Conservation (phyloP, 768 basidiomycete species). For the Lanmaoa rubissima region DNA sequence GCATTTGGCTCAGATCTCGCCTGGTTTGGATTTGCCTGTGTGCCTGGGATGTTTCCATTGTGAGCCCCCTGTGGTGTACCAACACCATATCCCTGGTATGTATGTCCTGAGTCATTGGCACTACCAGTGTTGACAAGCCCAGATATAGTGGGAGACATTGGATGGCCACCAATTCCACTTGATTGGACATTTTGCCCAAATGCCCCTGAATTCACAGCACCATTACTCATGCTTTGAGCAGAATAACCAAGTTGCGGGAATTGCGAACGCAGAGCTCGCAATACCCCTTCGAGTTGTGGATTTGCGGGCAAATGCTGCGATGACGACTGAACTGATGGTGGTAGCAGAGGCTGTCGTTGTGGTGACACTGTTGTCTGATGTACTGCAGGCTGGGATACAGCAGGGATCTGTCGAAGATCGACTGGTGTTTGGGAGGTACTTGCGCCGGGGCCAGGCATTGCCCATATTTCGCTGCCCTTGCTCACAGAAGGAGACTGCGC, state of each 20-base stretch:
- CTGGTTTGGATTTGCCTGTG: constrained; percentile 6
- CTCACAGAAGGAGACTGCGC: constrained; percentile 10
- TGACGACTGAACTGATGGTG: background rate
- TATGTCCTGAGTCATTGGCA: background rate
- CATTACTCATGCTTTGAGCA: background rate
- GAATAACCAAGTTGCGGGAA: constrained; percentile 8
- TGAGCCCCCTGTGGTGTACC: background rate
- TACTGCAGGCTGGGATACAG: background rate
- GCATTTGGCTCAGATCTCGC: background rate
- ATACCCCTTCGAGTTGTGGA: constrained; percentile 12
- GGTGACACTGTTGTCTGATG: background rate
- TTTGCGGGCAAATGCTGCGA: constrained; percentile 1
- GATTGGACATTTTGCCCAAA: background rate
- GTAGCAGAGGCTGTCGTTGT: background rate
- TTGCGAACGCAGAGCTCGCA: constrained; percentile 16
- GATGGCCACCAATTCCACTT: background rate
- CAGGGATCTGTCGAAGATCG: constrained; percentile 2
- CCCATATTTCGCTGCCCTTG: background rate
- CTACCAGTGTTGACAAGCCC: background rate
- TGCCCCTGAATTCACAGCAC: background rate
- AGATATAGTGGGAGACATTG: background rate
- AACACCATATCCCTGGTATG: constrained; percentile 9
- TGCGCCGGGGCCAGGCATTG: background rate
- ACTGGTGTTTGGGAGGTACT: background rate
- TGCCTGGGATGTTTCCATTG: background rate